These are phyloP conservation scores for Botrytis sinoallii DNA, from an alignment of 2,329 filamentous ascomycete genomes.

Conservation along the genomic window DNA sequence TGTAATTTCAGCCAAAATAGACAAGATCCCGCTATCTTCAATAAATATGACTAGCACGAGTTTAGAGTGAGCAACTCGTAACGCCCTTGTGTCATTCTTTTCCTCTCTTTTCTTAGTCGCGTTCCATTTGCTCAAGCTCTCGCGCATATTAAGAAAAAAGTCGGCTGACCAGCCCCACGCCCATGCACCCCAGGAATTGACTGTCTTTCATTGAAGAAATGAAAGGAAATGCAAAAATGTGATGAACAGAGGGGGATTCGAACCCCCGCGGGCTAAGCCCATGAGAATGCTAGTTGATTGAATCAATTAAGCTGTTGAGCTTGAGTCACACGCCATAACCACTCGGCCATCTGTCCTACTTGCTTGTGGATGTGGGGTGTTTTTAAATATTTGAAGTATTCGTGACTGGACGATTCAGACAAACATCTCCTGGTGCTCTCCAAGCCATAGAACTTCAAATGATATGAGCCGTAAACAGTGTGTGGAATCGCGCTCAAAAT, in stretches of 20 bases:
- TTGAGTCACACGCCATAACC: conserved; percentile 22
- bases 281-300: conserved; percentile 18
- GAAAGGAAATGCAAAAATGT: not conserved
- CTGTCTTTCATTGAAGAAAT: not conserved
- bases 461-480: not conserved
- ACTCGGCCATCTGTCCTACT: conserved; percentile 19
- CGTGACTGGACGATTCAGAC: rapidly evolving
- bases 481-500: not conserved
- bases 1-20: not conserved
- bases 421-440: not conserved
- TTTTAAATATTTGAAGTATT: not conserved
- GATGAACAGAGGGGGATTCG: conserved; percentile 20
- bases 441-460: not conserved
- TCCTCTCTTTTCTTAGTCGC: not conserved
- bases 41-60: not conserved
- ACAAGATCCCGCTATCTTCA: not conserved
- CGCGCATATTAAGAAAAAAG: not conserved
- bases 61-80: not conserved
- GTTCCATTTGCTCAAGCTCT: not conserved
- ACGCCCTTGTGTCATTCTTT: not conserved
- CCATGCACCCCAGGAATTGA: not conserved
- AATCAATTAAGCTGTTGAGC: conserved; percentile 14
- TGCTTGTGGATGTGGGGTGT: rapidly evolving
- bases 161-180: not conserved
- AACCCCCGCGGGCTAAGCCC: conserved; percentile 19